These are phyloP conservation scores for Pseudoturritis turrita DNA, from an alignment of 345 rosid genomes.

Conservation along the genomic window DNA sequence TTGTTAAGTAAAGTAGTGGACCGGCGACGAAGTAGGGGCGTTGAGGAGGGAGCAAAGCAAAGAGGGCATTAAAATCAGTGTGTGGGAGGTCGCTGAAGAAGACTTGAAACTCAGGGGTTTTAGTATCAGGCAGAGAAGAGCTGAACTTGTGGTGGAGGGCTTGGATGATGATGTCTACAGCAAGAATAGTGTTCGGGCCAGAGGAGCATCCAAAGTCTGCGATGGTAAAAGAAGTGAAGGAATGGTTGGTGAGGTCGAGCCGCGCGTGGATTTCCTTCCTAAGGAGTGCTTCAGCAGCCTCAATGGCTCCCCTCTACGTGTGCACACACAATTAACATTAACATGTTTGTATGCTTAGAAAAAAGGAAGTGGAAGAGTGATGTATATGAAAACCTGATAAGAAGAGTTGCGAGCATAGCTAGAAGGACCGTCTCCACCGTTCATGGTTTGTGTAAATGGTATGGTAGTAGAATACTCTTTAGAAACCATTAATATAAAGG, in stretches of 20 bases:
- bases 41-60: conserved; percentile 29
- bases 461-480: not conserved
- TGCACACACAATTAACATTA: not conserved
- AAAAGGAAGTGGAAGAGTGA: not conserved
- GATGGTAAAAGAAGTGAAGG: conserved; percentile 4
- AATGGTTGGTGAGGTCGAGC: not conserved
- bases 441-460: conserved; percentile 19
- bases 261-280: conserved; percentile 9
- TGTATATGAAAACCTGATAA: conserved; percentile 9
- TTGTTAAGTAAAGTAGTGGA: not conserved
- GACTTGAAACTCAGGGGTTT: conserved; percentile 35
- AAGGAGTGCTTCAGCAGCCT: conserved; percentile 29
- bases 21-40: conserved; percentile 25
- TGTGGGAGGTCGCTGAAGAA: conserved; percentile 41
- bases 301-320: conserved; percentile 28
- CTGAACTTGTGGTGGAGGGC: conserved; percentile 17
- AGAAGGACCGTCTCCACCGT: conserved; percentile 30
- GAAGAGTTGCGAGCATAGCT: conserved; percentile 31
- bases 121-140: not conserved
- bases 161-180: conserved; percentile 34
- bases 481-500: not conserved
- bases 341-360: not conserved
- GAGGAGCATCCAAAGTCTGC: conserved; percentile 35
- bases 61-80: conserved; percentile 52
- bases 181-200: conserved; percentile 46